Base-by-base conservation (phyloP, 2,329 filamentous ascomycete species). In the Apiospora marii region DNA sequence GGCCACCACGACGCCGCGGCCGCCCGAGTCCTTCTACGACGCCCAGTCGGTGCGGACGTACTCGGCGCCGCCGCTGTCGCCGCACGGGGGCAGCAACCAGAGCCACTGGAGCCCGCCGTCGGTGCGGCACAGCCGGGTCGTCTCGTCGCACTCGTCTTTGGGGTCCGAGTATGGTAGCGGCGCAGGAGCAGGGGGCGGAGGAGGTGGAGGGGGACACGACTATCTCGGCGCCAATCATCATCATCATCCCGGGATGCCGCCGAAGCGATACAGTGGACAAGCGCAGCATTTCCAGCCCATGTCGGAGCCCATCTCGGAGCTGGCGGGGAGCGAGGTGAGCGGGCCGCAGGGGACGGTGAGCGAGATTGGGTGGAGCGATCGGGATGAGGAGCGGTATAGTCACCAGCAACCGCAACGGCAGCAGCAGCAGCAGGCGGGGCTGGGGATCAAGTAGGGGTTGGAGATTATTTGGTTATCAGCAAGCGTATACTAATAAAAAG, bases 31-130 rank as follows among this genome's bases (percentile, higher is more conserved):
- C 6, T 61, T 61, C 30, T 61, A 61, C 30, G 53, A 61, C 53
- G 53, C 27, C 30, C 16, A 22, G 16, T 61, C 53, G 30, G 34
- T 61, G 53, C 53, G 53, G 53, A 34, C 53, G 30, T 61, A 61
- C 30, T 61, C 53, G 27, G 53, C 27, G 16, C 53, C 53, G 30
- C 53, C 53, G 6, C 53, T 37, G 53, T 61, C 53, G 7, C 53
- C 53, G 16, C 53, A 37, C 27, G 53, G 46, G 46, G 46, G 43
- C 22, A 49, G 46, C 7, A 49, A 61, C 30, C 49, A 14, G 49
- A 53, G 53, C 27, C 53, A 61, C 16, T 61, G 53, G 53, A 16
- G 46, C 19, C 46, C 27, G 53, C 53, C 53, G 30, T 58, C 53
- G 27, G 19, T 19, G 16, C 27, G 14, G 27, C 53, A 61, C 16